A percentile compares a stretch with the other conserved stretches of the same genome.
phyloP scores from a whole-genome alignment of 805 yeast species.

The Saturnispora silvae region DNA sequence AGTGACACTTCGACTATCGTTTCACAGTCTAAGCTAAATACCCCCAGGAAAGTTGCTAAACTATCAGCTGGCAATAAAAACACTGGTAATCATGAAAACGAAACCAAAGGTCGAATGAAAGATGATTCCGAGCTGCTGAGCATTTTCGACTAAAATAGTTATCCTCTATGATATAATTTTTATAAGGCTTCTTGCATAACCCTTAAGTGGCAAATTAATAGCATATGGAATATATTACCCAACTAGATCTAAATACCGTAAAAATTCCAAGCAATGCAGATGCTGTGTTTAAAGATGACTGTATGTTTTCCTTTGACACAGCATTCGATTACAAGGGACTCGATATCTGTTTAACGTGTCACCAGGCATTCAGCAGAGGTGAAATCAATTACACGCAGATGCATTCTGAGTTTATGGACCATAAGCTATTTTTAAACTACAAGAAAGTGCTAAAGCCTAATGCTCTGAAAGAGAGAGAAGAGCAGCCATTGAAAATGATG shows the following conservation, averaged over 20 bases:
- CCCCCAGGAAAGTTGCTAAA: too few species aligned
- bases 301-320: conserved; percentile 76
- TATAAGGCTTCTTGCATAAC: too few species aligned
- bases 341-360: conserved; percentile 67
- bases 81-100: too few species aligned
- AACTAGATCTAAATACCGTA: conserved; percentile 12
- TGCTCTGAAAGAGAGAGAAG: conserved; percentile 19
- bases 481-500: conserved; percentile 36
- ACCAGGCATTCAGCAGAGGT: conserved; percentile 52
- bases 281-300: conserved; percentile 74
- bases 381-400: conserved; percentile 39
- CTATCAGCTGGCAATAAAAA: too few species aligned
- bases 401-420: conserved; percentile 45
- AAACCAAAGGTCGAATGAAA: too few species aligned
- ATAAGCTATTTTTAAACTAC: conserved; percentile 50
- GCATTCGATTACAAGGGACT: conserved; percentile 47
- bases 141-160: neutral
- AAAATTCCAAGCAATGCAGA: conserved; percentile 22
- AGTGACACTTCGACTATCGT: conserved; percentile 2
- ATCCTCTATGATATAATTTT: too few species aligned
- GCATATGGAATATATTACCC: conserved; percentile 14
- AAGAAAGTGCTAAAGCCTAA: conserved; percentile 39
- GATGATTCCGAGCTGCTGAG: too few species aligned
- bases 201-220: conserved; percentile 3
- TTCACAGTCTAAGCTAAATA: too few species aligned